Evolutionary conservation across 2,329 filamentous ascomycete genomes (phyloP).

Genomic region (Apiospora pterosperma): DNA sequence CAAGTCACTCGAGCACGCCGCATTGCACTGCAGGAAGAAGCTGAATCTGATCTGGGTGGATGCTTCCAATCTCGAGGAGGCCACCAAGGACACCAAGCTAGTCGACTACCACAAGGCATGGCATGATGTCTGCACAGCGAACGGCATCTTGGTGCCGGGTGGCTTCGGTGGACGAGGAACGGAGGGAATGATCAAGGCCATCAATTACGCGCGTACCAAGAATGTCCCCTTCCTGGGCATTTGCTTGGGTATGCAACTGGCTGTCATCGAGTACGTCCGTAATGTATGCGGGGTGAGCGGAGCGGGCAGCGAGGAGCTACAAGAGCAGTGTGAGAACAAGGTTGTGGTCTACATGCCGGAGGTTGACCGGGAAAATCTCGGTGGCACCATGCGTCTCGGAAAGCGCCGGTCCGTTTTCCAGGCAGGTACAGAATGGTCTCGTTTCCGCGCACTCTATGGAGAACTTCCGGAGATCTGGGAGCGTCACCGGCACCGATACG

Average conservation of each 20-base stretch:
- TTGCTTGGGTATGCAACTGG: conserved; percentile 89
- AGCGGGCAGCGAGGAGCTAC: conserved; percentile 55
- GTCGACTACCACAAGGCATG: conserved; percentile 82
- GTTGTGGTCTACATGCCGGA: conserved; percentile 94
- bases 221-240: conserved; percentile 83
- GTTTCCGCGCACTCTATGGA: conserved; percentile 73
- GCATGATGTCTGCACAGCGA: conserved; percentile 70
- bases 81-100: conserved; percentile 58
- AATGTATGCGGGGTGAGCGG: conserved; percentile 63
- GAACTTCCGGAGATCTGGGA: conserved; percentile 56
- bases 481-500: conserved; percentile 85
- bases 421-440: conserved; percentile 70
- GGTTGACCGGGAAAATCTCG: conserved; percentile 53
- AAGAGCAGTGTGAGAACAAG: conserved; percentile 56
- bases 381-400: conserved; percentile 85
- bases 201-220: conserved; percentile 82
- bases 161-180: conserved; percentile 81
- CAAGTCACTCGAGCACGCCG: conserved; percentile 86
- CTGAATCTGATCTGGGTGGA: conserved; percentile 84
- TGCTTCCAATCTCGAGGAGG: conserved; percentile 74
- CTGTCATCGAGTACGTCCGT: conserved; percentile 84
- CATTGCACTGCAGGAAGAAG: conserved; percentile 80
- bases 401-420: conserved; percentile 74
- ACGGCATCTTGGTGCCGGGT: conserved; percentile 65
- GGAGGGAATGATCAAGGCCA: conserved; percentile 85